phyloP scores from a whole-genome alignment of 495 filamentous ascomycete genomes.

The Thermothielavioides terrestris region DNA sequence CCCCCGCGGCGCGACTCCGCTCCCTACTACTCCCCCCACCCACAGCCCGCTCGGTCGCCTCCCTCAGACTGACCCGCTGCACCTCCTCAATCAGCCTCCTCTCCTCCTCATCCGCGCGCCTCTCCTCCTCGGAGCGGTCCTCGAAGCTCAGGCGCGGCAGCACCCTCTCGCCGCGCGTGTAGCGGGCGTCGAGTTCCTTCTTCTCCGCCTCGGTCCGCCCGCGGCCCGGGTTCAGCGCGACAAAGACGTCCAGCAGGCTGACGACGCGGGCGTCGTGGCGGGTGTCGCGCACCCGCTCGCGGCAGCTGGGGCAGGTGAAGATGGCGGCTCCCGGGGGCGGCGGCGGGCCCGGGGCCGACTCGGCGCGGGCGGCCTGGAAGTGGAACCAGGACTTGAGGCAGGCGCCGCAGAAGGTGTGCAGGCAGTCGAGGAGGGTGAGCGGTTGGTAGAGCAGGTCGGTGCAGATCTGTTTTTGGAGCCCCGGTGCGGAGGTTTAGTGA shows the following conservation, averaged over 20 bases:
- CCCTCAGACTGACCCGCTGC: conserved; percentile 60
- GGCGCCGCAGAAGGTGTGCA: conserved; percentile 93
- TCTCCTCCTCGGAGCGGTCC: conserved; percentile 44
- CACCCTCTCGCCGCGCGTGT: conserved; percentile 71
- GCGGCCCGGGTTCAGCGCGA: conserved; percentile 65
- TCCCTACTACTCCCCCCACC: conserved; percentile 3
- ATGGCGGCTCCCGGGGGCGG: conserved; percentile 41
- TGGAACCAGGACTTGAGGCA: conserved; percentile 94
- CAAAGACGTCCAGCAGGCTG: conserved; percentile 71
- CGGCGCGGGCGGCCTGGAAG: conserved; percentile 43
- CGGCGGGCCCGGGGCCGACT: conserved; percentile 33
- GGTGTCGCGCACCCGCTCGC: conserved; percentile 73
- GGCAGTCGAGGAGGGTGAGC: conserved; percentile 90
- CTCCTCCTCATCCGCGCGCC: conserved; percentile 44
- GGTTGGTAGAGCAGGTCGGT: conserved; percentile 94
- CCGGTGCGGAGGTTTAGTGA: not conserved
- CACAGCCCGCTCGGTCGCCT: conserved; percentile 31
- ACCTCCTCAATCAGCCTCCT: conserved; percentile 57
- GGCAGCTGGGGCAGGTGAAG: conserved; percentile 88
- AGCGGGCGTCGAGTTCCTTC: conserved; percentile 57
- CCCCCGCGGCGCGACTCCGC: conserved; percentile 11
- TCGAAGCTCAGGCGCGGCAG: conserved; percentile 45
- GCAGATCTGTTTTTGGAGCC: conserved; percentile 60
- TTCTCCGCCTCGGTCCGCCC: conserved; percentile 59
- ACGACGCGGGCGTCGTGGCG: conserved; percentile 76